Percentiles rank a stretch among this genome's conserved stretches.
Evolutionary conservation across 257 asterid species (phyloP).

Genomic region (Cinchona pubescens): DNA sequence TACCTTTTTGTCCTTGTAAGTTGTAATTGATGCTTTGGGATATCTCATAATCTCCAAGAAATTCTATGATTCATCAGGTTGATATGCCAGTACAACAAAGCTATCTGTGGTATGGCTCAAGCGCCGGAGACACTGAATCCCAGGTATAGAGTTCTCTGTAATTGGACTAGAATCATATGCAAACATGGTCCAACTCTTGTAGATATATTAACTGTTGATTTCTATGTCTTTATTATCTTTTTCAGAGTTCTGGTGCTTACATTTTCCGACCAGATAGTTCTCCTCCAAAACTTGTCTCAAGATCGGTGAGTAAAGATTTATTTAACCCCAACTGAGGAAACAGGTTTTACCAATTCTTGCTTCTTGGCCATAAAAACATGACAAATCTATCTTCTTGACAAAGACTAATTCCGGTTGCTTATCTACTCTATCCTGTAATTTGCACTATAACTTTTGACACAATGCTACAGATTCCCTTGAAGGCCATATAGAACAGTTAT

Average conservation of each 20-base stretch:
- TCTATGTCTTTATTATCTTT: constrained; percentile 18
- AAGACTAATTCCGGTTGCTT: not conserved
- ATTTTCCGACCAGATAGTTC: constrained; percentile 72
- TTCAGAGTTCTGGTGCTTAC: constrained; percentile 83
- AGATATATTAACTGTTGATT: constrained; percentile 12
- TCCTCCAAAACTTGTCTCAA: constrained; percentile 52
- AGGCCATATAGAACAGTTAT: too few species aligned
- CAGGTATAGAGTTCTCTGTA: constrained; percentile 41
- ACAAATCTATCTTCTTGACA: not conserved
- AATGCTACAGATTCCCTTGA: constrained; percentile 53
- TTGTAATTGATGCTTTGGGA: constrained; percentile 8
- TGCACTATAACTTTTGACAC: constrained; percentile 10
- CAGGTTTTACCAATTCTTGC: constrained; percentile 4
- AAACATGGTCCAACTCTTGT: not conserved
- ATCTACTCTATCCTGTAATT: not conserved
- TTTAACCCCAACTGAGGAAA: not conserved
- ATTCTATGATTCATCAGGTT: constrained; percentile 41
- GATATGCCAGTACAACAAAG: constrained; percentile 77
- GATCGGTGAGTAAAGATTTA: constrained; percentile 49
- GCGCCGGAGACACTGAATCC: constrained; percentile 47
- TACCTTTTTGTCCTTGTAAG: not conserved
- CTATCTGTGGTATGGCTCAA: constrained; percentile 76
- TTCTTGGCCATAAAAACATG: not conserved
- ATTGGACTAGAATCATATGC: not conserved
- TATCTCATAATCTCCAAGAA: not conserved